Evolutionary conservation across 164 flowering plant genomes (phyloP).

Genomic region (Umbellularia californica): DNA sequence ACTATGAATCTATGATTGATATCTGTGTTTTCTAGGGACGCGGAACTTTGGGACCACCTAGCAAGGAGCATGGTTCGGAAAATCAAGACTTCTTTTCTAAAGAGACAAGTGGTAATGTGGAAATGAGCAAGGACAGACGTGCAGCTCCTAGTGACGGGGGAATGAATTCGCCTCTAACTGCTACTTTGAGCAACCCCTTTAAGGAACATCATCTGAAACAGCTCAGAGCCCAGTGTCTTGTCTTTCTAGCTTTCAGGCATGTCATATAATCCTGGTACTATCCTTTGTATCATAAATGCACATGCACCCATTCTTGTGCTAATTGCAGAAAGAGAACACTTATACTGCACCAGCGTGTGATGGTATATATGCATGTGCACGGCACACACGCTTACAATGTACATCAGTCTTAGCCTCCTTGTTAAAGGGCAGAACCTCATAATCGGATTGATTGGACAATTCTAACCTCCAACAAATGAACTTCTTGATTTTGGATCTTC

Average conservation of each 20-base stretch:
- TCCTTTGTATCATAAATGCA: neutral
- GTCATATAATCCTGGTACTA: neutral
- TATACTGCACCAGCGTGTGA: no score
- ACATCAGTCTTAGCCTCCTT: no score
- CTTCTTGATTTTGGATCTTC: no score
- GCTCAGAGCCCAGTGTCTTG: slow-evolving; percentile 98
- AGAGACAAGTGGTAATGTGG: slow-evolving; percentile 28
- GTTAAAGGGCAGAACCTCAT: no score
- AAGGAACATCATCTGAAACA: slow-evolving; percentile 94
- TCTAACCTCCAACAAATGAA: no score
- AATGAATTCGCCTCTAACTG: slow-evolving; percentile 32
- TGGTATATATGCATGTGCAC: no score
- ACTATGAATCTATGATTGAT: neutral
- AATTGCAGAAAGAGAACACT: neutral
- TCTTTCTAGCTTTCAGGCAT: slow-evolving; percentile 91
- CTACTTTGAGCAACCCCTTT: slow-evolving; percentile 54
- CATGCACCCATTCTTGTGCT: neutral
- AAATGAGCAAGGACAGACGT: slow-evolving; percentile 31
- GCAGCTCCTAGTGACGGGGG: slow-evolving; percentile 51
- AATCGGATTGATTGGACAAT: no score
- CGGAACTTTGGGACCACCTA: slow-evolving; percentile 17
- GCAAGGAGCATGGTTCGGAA: slow-evolving; percentile 14
- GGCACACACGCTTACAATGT: no score
- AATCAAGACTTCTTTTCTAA: slow-evolving; percentile 6
- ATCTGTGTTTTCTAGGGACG: slow-evolving; percentile 28